These are phyloP conservation scores for Phytopythium oedochilum DNA, from an alignment of 352 stramenopile genomes.

Conservation along the genomic window DNA sequence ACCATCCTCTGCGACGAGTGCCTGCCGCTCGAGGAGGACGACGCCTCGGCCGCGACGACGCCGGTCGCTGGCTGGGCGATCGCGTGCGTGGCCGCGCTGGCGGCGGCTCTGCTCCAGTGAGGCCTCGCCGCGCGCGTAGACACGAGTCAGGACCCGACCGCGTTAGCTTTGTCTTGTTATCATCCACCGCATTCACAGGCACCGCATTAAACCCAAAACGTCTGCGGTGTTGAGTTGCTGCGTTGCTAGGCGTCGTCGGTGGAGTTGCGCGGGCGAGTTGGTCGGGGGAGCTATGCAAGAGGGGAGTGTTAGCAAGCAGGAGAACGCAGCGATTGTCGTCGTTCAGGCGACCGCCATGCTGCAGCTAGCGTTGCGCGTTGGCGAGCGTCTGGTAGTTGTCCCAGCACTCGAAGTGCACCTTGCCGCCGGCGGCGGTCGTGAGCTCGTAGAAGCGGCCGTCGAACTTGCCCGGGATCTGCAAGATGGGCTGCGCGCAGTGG, in stretches of 20 bases:
- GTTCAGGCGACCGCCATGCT: too few relatives aligned
- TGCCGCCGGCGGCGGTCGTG: conserved; percentile 51
- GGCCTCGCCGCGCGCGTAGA: not conserved
- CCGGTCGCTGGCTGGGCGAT: not conserved
- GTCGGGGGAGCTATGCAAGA: too few relatives aligned
- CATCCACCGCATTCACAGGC: too few relatives aligned
- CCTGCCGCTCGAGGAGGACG: conserved; percentile 3
- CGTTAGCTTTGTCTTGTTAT: conserved; percentile 1
- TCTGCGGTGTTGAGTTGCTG: not conserved
- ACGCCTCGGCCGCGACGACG: not conserved
- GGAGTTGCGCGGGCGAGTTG: too few relatives aligned
- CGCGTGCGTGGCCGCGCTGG: not conserved
- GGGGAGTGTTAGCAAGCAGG: too few relatives aligned
- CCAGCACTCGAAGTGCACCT: conserved; percentile 88
- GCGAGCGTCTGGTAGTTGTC: conserved; percentile 57
- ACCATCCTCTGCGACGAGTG: conserved; percentile 40
- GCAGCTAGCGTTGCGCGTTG: conserved; percentile 11
- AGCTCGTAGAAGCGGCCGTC: conserved; percentile 85
- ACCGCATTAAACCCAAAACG: not conserved
- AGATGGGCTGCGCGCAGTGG: conserved; percentile 67
- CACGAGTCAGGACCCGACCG: not conserved
- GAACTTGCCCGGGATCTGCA: conserved; percentile 67
- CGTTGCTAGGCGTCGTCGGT: too few relatives aligned
- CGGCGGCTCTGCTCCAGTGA: not conserved
- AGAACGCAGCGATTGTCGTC: too few relatives aligned